Conservation (phyloP, 1,284 basidiomycete species). For the Cryptococcus hybrid region DNA sequence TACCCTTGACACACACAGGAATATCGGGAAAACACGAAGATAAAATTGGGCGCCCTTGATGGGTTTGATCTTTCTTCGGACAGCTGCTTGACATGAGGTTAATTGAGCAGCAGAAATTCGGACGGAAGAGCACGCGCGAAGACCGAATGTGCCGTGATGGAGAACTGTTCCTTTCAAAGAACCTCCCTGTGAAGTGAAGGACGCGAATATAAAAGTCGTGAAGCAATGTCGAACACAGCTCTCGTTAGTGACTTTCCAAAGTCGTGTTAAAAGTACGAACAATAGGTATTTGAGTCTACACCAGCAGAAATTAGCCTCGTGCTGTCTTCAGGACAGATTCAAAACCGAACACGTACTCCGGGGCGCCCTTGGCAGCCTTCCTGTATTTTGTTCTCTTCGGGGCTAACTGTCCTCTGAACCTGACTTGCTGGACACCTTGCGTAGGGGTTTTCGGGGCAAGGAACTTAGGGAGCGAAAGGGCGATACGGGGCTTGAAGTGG, state of each 20-base stretch:
- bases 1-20: constrained; percentile 97
- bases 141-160: constrained; percentile 81
- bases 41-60: constrained; percentile 88
- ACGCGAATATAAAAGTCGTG: too few species aligned
- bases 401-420: constrained; percentile 64
- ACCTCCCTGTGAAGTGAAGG: constrained; percentile 59
- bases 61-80: constrained; percentile 86
- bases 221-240: too few species aligned
- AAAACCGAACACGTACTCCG: constrained; percentile 3
- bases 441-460: too few species aligned
- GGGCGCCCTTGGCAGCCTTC: constrained; percentile 72
- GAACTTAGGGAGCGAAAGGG: constrained; percentile 11
- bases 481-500: constrained; percentile 22
- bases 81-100: constrained; percentile 77
- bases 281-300: constrained; percentile 18
- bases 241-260: not conserved
- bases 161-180: constrained; percentile 92
- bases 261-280: not conserved
- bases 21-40: constrained; percentile 90
- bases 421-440: constrained; percentile 31
- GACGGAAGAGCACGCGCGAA: constrained; percentile 80
- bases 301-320: not conserved
- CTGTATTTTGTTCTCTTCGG: constrained; percentile 77
- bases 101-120: constrained; percentile 92
- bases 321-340: too few species aligned